phyloP scores from a whole-genome alignment of 2,329 filamentous ascomycete genomes.

The Verticillium albo-atrum region DNA sequence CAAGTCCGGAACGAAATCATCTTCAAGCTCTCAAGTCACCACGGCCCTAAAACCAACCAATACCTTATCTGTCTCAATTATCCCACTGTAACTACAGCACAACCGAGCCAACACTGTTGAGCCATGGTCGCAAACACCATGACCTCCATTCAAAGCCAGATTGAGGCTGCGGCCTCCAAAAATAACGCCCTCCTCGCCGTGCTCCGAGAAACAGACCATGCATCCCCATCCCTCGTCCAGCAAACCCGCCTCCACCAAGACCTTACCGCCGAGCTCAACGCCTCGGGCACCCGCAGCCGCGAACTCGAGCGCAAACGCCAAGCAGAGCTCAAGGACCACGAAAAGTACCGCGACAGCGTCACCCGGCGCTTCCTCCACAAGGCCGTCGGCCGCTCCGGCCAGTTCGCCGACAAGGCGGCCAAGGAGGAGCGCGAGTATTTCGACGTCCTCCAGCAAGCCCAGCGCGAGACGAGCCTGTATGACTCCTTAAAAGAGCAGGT shows the following conservation, averaged over 20 bases:
- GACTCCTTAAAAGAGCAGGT: conserved; percentile 34
- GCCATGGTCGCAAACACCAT: not conserved
- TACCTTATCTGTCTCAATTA: not conserved
- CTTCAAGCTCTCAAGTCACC: too few species aligned
- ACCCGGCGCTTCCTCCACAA: conserved; percentile 48
- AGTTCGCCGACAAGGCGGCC: conserved; percentile 41
- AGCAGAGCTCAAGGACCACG: conserved; percentile 46
- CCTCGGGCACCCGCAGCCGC: conserved; percentile 30
- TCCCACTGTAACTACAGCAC: not conserved
- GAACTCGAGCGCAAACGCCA: conserved; percentile 34
- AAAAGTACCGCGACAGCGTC: conserved; percentile 47
- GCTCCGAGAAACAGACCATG: conserved; percentile 45
- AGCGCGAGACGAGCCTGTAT: conserved; percentile 37
- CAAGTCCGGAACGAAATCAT: too few species aligned
- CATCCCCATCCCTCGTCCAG: conserved; percentile 37
- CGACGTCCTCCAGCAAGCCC: conserved; percentile 43
- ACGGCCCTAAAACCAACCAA: too few species aligned
- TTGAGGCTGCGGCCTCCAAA: conserved; percentile 24
- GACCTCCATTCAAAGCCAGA: not conserved
- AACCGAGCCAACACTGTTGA: not conserved
- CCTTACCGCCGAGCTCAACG: conserved; percentile 34
- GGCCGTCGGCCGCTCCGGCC: conserved; percentile 42
- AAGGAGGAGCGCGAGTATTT: conserved; percentile 54
- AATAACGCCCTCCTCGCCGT: conserved; percentile 39
- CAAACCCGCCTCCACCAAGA: conserved; percentile 40